A percentile compares a stretch with the other conserved stretches of the same genome.
phyloP scores from a whole-genome alignment of 345 rosid genomes.

The Gossypium longicalyx region DNA sequence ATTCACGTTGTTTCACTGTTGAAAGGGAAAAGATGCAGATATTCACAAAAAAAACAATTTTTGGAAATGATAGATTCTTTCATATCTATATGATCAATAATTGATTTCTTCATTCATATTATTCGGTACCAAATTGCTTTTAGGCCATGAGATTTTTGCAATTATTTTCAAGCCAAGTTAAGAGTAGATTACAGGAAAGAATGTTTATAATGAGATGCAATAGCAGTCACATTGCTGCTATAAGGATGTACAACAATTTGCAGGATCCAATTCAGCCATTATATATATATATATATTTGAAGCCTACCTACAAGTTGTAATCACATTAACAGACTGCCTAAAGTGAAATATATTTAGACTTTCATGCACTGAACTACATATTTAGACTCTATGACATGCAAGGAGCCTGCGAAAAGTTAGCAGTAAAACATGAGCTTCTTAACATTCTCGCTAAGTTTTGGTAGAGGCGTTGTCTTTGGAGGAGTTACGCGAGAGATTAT shows the following conservation, averaged over 20 bases:
- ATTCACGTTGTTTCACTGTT: not conserved
- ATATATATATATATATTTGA: not conserved
- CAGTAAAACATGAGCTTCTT: slow-evolving; percentile 95
- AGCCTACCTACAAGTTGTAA: not conserved
- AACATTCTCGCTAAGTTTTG: slow-evolving; percentile 75
- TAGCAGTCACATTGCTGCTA: not conserved
- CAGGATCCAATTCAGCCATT: slow-evolving; percentile 1
- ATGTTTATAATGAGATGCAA: not conserved
- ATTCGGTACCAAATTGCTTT: too few species aligned
- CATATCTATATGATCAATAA: not conserved
- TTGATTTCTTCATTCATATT: not conserved
- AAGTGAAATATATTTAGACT: not conserved
- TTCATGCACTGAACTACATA: not conserved
- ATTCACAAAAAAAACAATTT: not conserved
- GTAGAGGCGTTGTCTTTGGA: slow-evolving; percentile 75
- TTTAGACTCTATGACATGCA: not conserved
- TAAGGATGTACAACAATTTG: not conserved
- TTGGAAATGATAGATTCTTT: too few species aligned
- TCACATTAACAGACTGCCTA: not conserved
- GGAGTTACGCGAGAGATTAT: slow-evolving; percentile 60
- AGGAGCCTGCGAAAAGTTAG: slow-evolving; percentile 27
- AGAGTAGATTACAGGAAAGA: not conserved
- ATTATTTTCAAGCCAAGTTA: not conserved
- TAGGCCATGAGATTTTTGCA: not conserved
- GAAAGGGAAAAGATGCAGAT: not conserved